Conservation (phyloP, 1,284 basidiomycete species). For the Tetrapyrgos nigripes region DNA sequence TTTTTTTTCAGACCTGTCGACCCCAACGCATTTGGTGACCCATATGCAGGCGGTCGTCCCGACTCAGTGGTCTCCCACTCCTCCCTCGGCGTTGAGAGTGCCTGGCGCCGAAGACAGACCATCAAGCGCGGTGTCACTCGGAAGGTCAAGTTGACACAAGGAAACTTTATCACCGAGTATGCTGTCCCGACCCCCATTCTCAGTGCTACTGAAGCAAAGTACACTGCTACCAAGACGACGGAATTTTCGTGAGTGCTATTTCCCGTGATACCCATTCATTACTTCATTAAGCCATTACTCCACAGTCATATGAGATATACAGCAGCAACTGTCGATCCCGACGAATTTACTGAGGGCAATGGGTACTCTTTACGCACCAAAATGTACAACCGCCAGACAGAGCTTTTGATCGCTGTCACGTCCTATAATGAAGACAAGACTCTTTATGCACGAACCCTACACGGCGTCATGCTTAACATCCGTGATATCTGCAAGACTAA, state of each 20-base stretch:
- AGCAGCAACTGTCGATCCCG: slow-evolving; percentile 93
- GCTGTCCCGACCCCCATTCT: slow-evolving; percentile 88
- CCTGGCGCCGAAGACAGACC: slow-evolving; percentile 90
- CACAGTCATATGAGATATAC: slow-evolving; percentile 86
- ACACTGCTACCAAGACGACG: slow-evolving; percentile 71
- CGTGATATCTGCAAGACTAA: slow-evolving; percentile 98
- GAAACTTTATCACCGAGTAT: slow-evolving; percentile 92
- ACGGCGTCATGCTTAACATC: slow-evolving; percentile 98
- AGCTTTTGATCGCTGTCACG: slow-evolving; percentile 91
- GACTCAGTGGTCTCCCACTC: slow-evolving; percentile 67
- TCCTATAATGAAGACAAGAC: slow-evolving; percentile 95
- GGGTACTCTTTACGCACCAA: slow-evolving; percentile 88
- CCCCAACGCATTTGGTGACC: slow-evolving; percentile 70
- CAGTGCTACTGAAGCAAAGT: slow-evolving; percentile 87
- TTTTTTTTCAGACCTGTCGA: slow-evolving; percentile 55
- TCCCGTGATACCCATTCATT: slow-evolving; percentile 7
- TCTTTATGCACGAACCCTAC: slow-evolving; percentile 90
- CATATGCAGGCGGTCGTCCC: slow-evolving; percentile 62
- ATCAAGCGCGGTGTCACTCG: slow-evolving; percentile 92
- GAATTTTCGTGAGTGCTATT: slow-evolving; percentile 81
- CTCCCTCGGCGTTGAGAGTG: slow-evolving; percentile 71
- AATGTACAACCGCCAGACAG: slow-evolving; percentile 89
- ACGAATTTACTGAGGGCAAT: slow-evolving; percentile 85
- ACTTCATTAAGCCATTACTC: slow-evolving; percentile 9
- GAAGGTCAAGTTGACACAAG: slow-evolving; percentile 91